Conservation (phyloP, 768 basidiomycete species). For the Rhizopogon rudus region DNA sequence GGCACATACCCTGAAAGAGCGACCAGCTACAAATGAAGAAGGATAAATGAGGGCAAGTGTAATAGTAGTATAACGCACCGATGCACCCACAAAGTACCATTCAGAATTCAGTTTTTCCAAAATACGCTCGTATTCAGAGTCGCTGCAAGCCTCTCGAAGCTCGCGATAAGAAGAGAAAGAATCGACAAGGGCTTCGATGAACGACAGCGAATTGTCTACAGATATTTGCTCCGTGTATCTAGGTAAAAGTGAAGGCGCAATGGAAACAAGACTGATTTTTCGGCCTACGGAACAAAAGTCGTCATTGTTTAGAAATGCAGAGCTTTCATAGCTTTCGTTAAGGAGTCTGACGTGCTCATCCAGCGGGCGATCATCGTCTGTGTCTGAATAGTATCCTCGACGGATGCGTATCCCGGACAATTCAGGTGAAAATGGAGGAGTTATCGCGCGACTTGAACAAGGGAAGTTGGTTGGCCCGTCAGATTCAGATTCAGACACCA, state of each 20-base stretch:
- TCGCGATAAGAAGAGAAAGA: conserved; percentile 55
- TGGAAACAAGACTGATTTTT: conserved; percentile 11
- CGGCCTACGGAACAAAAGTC: not conserved
- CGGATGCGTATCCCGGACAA: conserved; percentile 6
- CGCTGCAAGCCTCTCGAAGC: conserved; percentile 32
- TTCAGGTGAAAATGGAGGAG: not conserved
- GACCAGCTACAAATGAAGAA: conserved; percentile 38
- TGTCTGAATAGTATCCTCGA: conserved; percentile 20
- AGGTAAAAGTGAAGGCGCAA: conserved; percentile 35
- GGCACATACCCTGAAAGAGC: conserved; percentile 51
- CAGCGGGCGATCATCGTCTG: conserved; percentile 9
- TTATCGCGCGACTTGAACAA: not conserved
- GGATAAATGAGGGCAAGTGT: not conserved
- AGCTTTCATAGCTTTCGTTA: not conserved
- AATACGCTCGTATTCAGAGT: conserved; percentile 49
- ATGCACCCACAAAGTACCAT: conserved; percentile 63
- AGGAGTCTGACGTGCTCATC: conserved; percentile 13
- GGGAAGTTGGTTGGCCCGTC: not conserved
- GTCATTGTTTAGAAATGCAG: not conserved
- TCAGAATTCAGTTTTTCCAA: conserved; percentile 47
- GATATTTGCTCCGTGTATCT: conserved; percentile 39
- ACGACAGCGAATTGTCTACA: conserved; percentile 18
- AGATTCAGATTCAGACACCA: not conserved
- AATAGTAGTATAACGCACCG: conserved; percentile 34
- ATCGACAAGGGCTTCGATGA: conserved; percentile 37